Evolutionary conservation across 2,329 filamentous ascomycete genomes (phyloP).

Genomic region (Ramularia endophylla): DNA sequence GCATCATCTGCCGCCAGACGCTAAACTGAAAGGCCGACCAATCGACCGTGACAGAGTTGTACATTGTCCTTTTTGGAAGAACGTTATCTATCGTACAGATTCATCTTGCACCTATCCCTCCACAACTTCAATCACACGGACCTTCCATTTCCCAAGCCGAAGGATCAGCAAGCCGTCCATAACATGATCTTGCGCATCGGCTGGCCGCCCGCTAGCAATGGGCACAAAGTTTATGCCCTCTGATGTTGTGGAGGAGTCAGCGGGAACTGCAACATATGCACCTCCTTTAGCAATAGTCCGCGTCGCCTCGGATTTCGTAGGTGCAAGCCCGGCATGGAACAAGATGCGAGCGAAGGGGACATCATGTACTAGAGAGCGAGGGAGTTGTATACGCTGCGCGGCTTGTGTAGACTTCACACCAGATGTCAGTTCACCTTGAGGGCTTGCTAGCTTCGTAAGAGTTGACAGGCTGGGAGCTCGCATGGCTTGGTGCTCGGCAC

Average conservation of each 20-base stretch:
- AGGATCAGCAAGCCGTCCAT: constrained; percentile 52
- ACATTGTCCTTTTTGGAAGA: no score
- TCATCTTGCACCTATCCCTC: constrained; percentile 30
- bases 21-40: no score
- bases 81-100: neutral
- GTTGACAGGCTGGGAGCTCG: constrained; percentile 22
- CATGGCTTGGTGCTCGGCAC: constrained; percentile 49
- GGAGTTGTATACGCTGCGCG: constrained; percentile 26
- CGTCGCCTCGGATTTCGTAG: constrained; percentile 26
- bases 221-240: constrained; percentile 56
- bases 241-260: constrained; percentile 26
- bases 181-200: constrained; percentile 55
- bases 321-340: constrained; percentile 27
- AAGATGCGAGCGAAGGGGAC: constrained; percentile 27
- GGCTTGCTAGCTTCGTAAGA: constrained; percentile 4
- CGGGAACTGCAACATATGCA: constrained; percentile 26
- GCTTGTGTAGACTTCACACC: constrained; percentile 1
- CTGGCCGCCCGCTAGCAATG: constrained; percentile 54
- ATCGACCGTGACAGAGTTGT: no score
- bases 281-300: constrained; percentile 29
- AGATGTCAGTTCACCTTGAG: neutral
- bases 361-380: constrained; percentile 22
- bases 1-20: no score
- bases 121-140: constrained; percentile 52
- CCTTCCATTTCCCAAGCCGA: constrained; percentile 55